Base-by-base conservation (phyloP, 441 rosid species). In the Populus trichocarpa region DNA sequence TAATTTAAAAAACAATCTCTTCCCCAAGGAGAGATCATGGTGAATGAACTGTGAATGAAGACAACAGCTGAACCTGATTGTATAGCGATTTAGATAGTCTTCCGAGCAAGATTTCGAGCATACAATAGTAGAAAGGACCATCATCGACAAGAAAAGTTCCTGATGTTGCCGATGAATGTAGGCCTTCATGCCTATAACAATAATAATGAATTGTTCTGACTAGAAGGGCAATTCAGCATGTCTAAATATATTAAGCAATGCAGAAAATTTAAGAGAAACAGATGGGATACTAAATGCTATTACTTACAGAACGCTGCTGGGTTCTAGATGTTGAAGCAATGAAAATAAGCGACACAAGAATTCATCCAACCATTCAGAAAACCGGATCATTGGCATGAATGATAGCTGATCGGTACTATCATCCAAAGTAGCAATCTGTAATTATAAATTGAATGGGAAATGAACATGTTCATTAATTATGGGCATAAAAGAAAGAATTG, bases 71-170 rank as follows among this genome's bases (percentile, higher is more conserved):
- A 83, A 90, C 99, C 99, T 95, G 99, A 80, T 81, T 87, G 85
- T 90, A 97, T 61, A 97, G 87, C 38, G 98, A 87, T 83, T 88
- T 92, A 40, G 99, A 93, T 70, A 95, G 90, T 84, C 96, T 89
- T 75, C 99, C 99, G 73, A 97, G 92, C 85, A 97, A 88, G 75
- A 95, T 90, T 89, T 97, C 99, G 76, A 97, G 98, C 99, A 95
- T 94, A 87, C 99, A 97, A 84, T 89, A 97, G 86, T 95, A 97
- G 81, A 89, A 91, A 69, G 99, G 99, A 79, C 99, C 97, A 80
- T 97, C 99, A 83, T 97, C 99, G 70, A 97, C 97, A 84, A 97
- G 87, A 91, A 97, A 97, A 69, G 99, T 97, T 83, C 99, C 99
- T 70, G 98, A 91, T 73, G 97, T 89, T 76, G 97, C 94, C 71